Conservation (phyloP, 1,139 yeast genomes). For the Yamadazyma oceani region DNA sequence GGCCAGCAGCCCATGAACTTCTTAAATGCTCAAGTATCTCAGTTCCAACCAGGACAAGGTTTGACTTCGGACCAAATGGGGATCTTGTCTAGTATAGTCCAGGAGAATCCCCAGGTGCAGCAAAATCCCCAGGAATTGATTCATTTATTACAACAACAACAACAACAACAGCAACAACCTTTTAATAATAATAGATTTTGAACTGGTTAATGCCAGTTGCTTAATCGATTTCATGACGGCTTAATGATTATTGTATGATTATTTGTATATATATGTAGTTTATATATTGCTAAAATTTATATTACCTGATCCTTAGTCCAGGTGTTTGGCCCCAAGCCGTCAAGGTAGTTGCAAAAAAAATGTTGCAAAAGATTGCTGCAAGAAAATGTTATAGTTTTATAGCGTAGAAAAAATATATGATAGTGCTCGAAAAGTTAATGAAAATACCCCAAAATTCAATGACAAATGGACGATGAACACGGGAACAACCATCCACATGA, state of each 20-base stretch:
- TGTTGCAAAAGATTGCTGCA: no score
- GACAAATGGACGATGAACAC: not conserved
- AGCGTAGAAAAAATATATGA: no score
- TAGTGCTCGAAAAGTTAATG: no score
- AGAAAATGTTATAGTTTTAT: no score
- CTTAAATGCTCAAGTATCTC: no score
- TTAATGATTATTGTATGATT: not conserved
- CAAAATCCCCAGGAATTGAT: conserved; percentile 22
- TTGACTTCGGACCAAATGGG: conserved; percentile 16
- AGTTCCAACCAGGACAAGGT: not conserved
- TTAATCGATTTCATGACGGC: not conserved
- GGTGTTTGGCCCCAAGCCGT: no score
- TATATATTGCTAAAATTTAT: not conserved
- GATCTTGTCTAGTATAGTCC: conserved; percentile 18
- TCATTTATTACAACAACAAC: conserved; percentile 18
- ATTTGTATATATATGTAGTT: conserved; percentile 3
- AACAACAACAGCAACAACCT: conserved; percentile 3
- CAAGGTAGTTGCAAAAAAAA: no score
- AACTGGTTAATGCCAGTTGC: not conserved
- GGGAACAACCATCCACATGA: conserved; percentile 3
- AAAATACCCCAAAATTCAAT: no score
- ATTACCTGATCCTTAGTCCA: no score
- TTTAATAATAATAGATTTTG: not conserved
- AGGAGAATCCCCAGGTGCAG: conserved; percentile 25
- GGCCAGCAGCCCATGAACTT: no score